Percentiles rank a stretch among this genome's conserved stretches.
Conservation (phyloP, 1,139 yeast species). For the Yamadazyma diddensiae region DNA sequence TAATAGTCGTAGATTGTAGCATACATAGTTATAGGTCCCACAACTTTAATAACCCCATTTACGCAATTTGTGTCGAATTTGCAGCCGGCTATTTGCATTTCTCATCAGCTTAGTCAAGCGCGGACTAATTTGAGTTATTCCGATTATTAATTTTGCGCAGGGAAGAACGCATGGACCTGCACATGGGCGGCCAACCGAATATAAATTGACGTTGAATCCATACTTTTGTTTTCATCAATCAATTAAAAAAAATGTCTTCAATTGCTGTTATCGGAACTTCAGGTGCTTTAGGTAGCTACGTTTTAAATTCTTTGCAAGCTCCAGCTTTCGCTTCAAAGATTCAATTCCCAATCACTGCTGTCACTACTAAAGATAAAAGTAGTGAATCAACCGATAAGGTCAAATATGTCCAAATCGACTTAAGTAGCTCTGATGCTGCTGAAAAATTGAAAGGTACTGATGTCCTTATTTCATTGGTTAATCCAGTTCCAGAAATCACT, state of each 20-base stretch:
- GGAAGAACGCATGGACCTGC: no score
- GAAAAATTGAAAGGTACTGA: constrained; percentile 47
- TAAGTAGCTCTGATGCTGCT: constrained; percentile 11
- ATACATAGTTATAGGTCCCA: no score
- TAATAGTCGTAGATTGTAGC: no score
- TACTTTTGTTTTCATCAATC: no score
- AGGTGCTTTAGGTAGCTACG: constrained; percentile 51
- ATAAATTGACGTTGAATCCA: no score
- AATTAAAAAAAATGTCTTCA: constrained; percentile 17
- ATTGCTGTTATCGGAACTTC: constrained; percentile 54
- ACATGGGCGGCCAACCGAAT: no score
- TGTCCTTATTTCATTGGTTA: constrained; percentile 46
- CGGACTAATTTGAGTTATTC: no score
- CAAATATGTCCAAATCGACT: constrained; percentile 32
- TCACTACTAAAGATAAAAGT: constrained; percentile 44
- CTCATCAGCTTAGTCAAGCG: no score
- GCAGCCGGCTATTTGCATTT: no score
- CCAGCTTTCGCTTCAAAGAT: constrained; percentile 42
- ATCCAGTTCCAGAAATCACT: constrained; percentile 23
- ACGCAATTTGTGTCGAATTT: no score
- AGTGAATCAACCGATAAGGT: constrained; percentile 32
- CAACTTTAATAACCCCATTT: no score
- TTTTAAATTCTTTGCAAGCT: constrained; percentile 42
- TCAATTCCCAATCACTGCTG: constrained; percentile 47
- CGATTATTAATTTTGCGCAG: no score